phyloP scores from a whole-genome alignment of 2,329 filamentous ascomycete genomes.

The Exophiala sp. region DNA sequence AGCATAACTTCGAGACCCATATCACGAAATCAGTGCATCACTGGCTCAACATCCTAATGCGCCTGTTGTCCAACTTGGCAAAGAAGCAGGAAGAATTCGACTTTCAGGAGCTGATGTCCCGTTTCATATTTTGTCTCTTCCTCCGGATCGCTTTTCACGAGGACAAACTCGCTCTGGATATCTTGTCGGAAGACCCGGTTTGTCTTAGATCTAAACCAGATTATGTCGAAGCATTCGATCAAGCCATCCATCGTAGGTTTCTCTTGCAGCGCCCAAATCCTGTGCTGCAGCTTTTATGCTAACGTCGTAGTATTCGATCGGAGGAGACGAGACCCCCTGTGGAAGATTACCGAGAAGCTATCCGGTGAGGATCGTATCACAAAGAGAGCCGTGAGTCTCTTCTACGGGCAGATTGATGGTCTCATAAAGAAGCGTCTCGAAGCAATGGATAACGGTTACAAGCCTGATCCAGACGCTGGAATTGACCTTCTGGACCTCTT shows the following conservation, averaged over 20 bases:
- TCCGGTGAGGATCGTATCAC: conserved; percentile 13
- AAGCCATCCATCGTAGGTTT: conserved; percentile 10
- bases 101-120: conserved; percentile 17
- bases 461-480: conserved; percentile 10
- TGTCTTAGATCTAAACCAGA: conserved; percentile 12
- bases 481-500: conserved; percentile 19
- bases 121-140: conserved; percentile 18
- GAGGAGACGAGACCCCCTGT: conserved; percentile 17
- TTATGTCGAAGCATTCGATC: conserved; percentile 13
- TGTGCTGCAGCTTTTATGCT: not conserved
- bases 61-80: conserved; percentile 14
- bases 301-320: conserved; percentile 10
- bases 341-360: conserved; percentile 15
- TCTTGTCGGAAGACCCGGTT: conserved; percentile 15
- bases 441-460: conserved; percentile 12
- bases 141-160: conserved; percentile 18
- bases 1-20: conserved; percentile 18
- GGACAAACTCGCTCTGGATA: conserved; percentile 11
- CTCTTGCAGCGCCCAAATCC: too few relatives aligned
- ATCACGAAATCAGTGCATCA: conserved; percentile 15
- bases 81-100: conserved; percentile 12
- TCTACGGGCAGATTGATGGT: conserved; percentile 13
- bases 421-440: conserved; percentile 18
- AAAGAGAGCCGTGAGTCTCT: conserved; percentile 13
- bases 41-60: conserved; percentile 14